Evolutionary conservation across 1,284 basidiomycete genomes (phyloP).

Genomic region (Acaromyces ingoldii): DNA sequence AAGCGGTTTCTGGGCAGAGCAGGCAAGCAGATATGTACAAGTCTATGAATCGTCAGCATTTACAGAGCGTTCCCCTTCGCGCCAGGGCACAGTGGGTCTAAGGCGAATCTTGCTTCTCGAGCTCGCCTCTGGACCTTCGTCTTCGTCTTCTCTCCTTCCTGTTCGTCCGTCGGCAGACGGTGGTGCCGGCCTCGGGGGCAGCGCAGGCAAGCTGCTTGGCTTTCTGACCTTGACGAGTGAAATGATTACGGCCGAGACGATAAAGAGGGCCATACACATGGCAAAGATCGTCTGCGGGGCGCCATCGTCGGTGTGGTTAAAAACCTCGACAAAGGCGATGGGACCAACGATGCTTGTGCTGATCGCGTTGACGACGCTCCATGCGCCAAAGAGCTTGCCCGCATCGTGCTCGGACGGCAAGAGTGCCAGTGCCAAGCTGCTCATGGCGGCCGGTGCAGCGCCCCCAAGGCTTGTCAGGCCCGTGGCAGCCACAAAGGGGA

Average conservation of each 20-base stretch:
- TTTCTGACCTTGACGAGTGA: slow-evolving; percentile 31
- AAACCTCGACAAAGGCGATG: slow-evolving; percentile 36
- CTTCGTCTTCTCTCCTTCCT: too few relatives aligned
- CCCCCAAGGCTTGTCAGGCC: slow-evolving; percentile 6
- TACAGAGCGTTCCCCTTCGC: too few relatives aligned
- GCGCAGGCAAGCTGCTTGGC: slow-evolving; percentile 23
- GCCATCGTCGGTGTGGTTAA: slow-evolving; percentile 22
- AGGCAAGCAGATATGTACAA: too few relatives aligned
- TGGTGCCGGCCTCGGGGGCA: slow-evolving; percentile 35
- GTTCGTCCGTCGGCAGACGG: too few relatives aligned
- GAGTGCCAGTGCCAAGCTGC: slow-evolving; percentile 43
- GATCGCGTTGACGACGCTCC: slow-evolving; percentile 41
- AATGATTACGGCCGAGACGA: slow-evolving; percentile 17
- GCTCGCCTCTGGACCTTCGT: too few relatives aligned
- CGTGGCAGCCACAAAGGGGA: slow-evolving; percentile 10
- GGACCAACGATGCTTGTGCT: slow-evolving; percentile 41
- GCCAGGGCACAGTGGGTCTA: too few relatives aligned
- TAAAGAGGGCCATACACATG: slow-evolving; percentile 19
- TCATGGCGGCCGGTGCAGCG: slow-evolving; percentile 36
- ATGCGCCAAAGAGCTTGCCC: slow-evolving; percentile 48
- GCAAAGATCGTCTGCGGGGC: slow-evolving; percentile 35
- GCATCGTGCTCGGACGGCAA: slow-evolving; percentile 37
- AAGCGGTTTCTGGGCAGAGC: too few relatives aligned
- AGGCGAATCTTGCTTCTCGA: too few relatives aligned
- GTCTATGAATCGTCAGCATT: too few relatives aligned